Evolutionary conservation across 164 flowering plant genomes (phyloP).

Genomic region (Berberis thunbergii): DNA sequence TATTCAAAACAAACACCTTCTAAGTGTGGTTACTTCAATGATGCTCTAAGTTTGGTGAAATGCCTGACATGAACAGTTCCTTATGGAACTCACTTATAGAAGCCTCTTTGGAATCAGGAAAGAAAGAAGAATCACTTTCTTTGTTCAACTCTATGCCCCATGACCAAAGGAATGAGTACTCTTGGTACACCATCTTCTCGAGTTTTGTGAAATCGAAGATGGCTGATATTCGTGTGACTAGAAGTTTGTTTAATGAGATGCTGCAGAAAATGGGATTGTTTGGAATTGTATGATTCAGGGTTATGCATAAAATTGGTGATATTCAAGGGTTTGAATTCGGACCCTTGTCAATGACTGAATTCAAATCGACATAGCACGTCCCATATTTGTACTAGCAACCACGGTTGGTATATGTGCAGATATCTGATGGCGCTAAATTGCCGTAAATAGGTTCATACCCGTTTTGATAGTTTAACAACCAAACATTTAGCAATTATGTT

Average conservation of each 20-base stretch:
- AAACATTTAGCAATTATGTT: no score
- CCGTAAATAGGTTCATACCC: conserved; percentile 67
- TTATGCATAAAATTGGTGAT: conserved; percentile 32
- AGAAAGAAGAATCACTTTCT: conserved; percentile 18
- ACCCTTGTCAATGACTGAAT: conserved; percentile 7
- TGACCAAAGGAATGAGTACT: conserved; percentile 34
- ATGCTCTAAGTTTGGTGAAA: conserved; percentile 63
- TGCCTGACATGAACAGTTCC: conserved; percentile 51
- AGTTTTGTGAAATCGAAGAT: conserved; percentile 36
- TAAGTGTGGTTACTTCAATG: conserved; percentile 23
- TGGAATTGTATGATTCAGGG: conserved; percentile 70
- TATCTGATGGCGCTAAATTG: conserved; percentile 23
- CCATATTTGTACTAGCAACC: conserved; percentile 40
- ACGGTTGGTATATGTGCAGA: conserved; percentile 47
- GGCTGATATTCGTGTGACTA: conserved; percentile 29
- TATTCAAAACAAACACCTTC: not conserved
- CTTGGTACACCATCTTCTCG: conserved; percentile 53
- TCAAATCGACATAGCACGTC: conserved; percentile 15
- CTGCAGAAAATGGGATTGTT: conserved; percentile 45
- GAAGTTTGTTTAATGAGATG: conserved; percentile 48
- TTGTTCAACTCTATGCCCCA: conserved; percentile 49
- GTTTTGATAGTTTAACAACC: conserved; percentile 18
- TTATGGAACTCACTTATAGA: conserved; percentile 72
- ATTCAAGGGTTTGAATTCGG: conserved; percentile 38
- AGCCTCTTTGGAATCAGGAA: conserved; percentile 40